phyloP scores from a whole-genome alignment of 2,329 filamentous ascomycete species.

The Colletotrichum sublineola region DNA sequence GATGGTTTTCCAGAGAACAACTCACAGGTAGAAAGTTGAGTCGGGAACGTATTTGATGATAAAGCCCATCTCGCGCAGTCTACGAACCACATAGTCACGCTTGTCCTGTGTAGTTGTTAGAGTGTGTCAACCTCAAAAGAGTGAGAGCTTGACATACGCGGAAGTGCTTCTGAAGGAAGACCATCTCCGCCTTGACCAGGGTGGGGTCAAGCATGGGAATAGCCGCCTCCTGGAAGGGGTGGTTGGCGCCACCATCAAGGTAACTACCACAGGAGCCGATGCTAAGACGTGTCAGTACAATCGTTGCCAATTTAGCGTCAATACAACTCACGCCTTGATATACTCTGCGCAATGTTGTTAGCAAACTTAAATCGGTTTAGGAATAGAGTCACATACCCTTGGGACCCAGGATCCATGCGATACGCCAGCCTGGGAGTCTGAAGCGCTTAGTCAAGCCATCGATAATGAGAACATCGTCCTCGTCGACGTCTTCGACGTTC shows the following conservation, averaged over 20 bases:
- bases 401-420: conserved; percentile 95
- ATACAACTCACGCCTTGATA: conserved; percentile 77
- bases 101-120: conserved; percentile 71
- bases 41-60: conserved; percentile 86
- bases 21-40: conserved; percentile 92
- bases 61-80: conserved; percentile 89
- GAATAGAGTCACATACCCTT: conserved; percentile 64
- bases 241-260: conserved; percentile 93
- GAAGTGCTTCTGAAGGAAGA: conserved; percentile 90
- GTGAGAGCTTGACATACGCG: conserved; percentile 57
- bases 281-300: conserved; percentile 47
- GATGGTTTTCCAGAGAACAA: conserved; percentile 8
- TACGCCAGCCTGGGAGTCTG: conserved; percentile 94
- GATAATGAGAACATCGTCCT: conserved; percentile 93
- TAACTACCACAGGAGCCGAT: conserved; percentile 94
- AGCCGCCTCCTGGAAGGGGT: conserved; percentile 94
- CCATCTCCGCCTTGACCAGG: conserved; percentile 88
- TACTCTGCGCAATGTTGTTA: conserved; percentile 71
- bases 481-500: conserved; percentile 90
- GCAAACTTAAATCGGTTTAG: neutral
- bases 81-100: conserved; percentile 88
- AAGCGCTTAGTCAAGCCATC: conserved; percentile 98
- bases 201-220: conserved; percentile 91
- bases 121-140: neutral
- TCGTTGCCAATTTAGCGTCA: neutral